Evolutionary conservation across 2,329 filamentous ascomycete genomes (phyloP).

Genomic region (Didymella glomerata): DNA sequence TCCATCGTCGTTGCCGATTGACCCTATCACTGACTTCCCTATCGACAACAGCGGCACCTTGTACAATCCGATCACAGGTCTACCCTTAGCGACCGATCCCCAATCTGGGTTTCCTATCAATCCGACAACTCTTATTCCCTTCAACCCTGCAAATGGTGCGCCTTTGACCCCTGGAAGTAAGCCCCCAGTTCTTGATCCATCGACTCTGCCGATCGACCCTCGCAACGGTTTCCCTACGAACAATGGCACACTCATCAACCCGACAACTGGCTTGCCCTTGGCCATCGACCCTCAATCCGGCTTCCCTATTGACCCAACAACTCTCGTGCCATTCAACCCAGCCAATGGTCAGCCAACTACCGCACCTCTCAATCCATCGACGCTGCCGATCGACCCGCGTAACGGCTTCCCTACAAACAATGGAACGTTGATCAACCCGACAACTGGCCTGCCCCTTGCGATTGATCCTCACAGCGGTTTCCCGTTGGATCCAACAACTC

Average conservation of each 20-base stretch:
- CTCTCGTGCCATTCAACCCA: background rate
- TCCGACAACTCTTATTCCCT: background rate
- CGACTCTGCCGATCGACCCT: background rate
- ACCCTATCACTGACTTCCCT: no score
- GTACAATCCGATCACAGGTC: no score
- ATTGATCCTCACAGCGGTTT: background rate
- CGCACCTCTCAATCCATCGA: background rate
- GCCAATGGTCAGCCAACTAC: background rate
- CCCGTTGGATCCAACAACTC: background rate
- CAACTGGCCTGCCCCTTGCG: background rate
- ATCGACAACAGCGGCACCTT: no score
- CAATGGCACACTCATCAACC: background rate
- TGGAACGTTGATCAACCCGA: background rate
- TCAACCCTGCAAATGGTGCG: background rate
- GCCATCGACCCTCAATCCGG: background rate
- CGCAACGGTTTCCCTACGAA: background rate
- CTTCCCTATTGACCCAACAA: background rate
- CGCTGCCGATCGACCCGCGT: background rate
- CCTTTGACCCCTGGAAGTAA: no score
- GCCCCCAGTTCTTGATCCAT: background rate
- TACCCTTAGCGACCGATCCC: background rate
- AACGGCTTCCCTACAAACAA: background rate
- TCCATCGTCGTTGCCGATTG: no score
- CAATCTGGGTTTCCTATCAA: background rate
- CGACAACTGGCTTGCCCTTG: background rate